phyloP scores from a whole-genome alignment of 2,329 filamentous ascomycete genomes.

The Xylariaceae sp. region DNA sequence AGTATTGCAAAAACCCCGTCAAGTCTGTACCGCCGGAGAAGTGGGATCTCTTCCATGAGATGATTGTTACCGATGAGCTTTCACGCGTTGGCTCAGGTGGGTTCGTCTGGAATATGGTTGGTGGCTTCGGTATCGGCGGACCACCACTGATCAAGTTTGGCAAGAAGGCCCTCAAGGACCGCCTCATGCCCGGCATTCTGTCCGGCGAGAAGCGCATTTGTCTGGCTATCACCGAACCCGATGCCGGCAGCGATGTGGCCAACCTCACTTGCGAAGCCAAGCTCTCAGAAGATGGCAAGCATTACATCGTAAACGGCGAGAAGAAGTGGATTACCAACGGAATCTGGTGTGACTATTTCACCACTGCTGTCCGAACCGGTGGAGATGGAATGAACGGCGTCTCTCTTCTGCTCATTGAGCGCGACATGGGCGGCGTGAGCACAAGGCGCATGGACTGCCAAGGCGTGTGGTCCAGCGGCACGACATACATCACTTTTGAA shows the following conservation, averaged over 20 bases:
- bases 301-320: conserved; percentile 99
- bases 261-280: conserved; percentile 96
- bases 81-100: conserved; percentile 85
- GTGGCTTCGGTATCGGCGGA: conserved; percentile 92
- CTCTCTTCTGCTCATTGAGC: conserved; percentile 87
- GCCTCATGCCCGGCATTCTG: conserved; percentile 84
- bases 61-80: conserved; percentile 91
- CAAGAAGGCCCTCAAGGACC: conserved; percentile 76
- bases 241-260: conserved; percentile 91
- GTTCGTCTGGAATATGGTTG: conserved; percentile 94
- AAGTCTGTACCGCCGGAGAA: conserved; percentile 78
- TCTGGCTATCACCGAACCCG: conserved; percentile 93
- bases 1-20: conserved; percentile 68
- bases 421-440: conserved; percentile 75
- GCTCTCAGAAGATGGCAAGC: conserved; percentile 90
- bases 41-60: conserved; percentile 98
- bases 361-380: conserved; percentile 88
- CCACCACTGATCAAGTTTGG: conserved; percentile 92
- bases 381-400: conserved; percentile 89
- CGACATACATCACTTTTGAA: conserved; percentile 96
- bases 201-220: conserved; percentile 96
- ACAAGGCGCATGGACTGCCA: conserved; percentile 98
- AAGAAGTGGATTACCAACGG: conserved; percentile 99
- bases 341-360: conserved; percentile 96
- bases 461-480: conserved; percentile 92